These are phyloP conservation scores for Picea glauca DNA, from an alignment of 75 land plant genomes.

Conservation along the genomic window DNA sequence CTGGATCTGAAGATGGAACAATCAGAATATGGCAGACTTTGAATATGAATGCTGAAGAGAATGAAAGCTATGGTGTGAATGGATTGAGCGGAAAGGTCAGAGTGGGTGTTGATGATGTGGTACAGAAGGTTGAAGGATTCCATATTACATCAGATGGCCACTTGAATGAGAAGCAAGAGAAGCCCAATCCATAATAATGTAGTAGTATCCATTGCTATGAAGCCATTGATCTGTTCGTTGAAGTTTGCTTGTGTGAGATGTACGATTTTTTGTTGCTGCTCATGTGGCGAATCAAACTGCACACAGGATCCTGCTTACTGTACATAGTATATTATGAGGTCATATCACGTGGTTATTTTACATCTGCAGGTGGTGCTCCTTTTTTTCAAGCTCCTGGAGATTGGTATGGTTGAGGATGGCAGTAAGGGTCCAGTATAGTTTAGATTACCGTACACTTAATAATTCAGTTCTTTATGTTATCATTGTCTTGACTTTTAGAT, in stretches of 20 bases:
- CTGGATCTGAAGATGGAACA: constrained; percentile 97
- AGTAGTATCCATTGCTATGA: neutral
- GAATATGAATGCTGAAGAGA: constrained; percentile 26
- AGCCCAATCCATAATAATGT: neutral
- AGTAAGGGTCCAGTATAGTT: constrained; percentile 3
- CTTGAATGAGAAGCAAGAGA: constrained; percentile 24
- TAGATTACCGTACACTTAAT: neutral
- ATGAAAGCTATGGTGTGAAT: constrained; percentile 28
- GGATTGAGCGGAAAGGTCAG: constrained; percentile 41
- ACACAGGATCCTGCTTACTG: neutral
- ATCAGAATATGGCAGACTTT: constrained; percentile 85
- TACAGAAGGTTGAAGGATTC: constrained; percentile 68
- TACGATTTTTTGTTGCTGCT: neutral
- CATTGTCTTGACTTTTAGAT: neutral
- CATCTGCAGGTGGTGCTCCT: constrained; percentile 5
- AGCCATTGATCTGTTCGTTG: neutral
- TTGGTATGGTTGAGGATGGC: constrained; percentile 4
- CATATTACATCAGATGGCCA: constrained; percentile 50
- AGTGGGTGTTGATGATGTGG: constrained; percentile 51
- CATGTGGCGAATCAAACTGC: neutral
- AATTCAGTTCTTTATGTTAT: neutral
- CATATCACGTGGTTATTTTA: neutral
- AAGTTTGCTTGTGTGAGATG: constrained; percentile 2
- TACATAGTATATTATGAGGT: constrained; percentile 1
- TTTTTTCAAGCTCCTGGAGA: constrained; percentile 9